Conservation (phyloP, 1,284 basidiomycete genomes). For the Baeospora myosura region DNA sequence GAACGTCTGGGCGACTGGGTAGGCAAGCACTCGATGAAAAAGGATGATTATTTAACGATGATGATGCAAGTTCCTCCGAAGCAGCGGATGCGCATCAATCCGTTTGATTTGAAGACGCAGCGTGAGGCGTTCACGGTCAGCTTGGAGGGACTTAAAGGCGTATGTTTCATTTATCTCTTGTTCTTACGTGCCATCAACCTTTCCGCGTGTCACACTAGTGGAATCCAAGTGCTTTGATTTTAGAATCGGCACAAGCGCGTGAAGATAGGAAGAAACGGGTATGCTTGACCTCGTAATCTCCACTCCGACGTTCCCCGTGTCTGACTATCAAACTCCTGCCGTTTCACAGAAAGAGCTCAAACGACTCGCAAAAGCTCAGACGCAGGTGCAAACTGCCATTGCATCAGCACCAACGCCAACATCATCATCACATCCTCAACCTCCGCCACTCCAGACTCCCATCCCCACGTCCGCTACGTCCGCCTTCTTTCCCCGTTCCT, state of each 20-base stretch:
- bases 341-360: slow-evolving; percentile 75
- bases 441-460: slow-evolving; percentile 29
- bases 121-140: slow-evolving; percentile 67
- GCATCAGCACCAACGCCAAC: slow-evolving; percentile 18
- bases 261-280: slow-evolving; percentile 72
- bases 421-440: slow-evolving; percentile 13
- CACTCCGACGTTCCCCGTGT: slow-evolving; percentile 8
- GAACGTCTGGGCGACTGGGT: slow-evolving; percentile 10
- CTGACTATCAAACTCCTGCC: slow-evolving; percentile 16
- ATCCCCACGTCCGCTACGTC: slow-evolving; percentile 29
- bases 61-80: slow-evolving; percentile 67
- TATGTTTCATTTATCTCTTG: slow-evolving; percentile 34
- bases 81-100: slow-evolving; percentile 53
- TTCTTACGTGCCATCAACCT: slow-evolving; percentile 15
- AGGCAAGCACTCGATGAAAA: slow-evolving; percentile 80
- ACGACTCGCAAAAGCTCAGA: slow-evolving; percentile 57
- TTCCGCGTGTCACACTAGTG: slow-evolving; percentile 39
- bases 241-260: slow-evolving; percentile 66
- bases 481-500: slow-evolving; percentile 17
- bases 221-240: slow-evolving; percentile 56
- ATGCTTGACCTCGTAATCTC: no score
- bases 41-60: slow-evolving; percentile 62
- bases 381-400: slow-evolving; percentile 28
- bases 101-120: slow-evolving; percentile 63
- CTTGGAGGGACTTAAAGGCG: slow-evolving; percentile 67